A percentile compares a stretch with the other conserved stretches of the same genome.
Conservation (phyloP, 2,329 filamentous ascomycete genomes). For the Calonectria multiphialidica region DNA sequence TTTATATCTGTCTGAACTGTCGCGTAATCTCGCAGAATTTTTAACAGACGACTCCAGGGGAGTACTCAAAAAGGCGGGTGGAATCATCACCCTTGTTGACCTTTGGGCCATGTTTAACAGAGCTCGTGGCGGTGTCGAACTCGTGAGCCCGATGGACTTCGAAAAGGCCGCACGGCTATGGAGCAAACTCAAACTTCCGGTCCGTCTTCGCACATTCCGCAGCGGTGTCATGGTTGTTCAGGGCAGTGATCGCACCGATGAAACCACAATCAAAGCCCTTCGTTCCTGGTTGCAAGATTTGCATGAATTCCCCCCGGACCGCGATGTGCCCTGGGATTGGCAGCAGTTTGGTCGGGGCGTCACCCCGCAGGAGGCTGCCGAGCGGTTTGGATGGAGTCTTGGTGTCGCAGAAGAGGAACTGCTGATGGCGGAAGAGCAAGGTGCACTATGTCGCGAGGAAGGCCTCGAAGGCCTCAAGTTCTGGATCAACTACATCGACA, state of each 20-base stretch:
- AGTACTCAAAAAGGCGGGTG: conserved; percentile 82
- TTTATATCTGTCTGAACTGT: conserved; percentile 89
- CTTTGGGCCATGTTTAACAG: conserved; percentile 97
- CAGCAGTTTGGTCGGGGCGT: conserved; percentile 83
- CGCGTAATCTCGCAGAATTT: conserved; percentile 88
- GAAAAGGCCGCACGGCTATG: conserved; percentile 90
- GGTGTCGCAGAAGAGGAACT: conserved; percentile 96
- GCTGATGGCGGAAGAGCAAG: conserved; percentile 95
- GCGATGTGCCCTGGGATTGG: conserved; percentile 82
- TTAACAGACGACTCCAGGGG: conserved; percentile 87
- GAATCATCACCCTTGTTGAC: conserved; percentile 90
- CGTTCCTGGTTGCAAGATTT: conserved; percentile 82
- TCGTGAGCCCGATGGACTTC: conserved; percentile 92
- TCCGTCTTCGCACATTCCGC: conserved; percentile 89
- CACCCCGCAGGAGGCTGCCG: conserved; percentile 89
- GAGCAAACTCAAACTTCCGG: conserved; percentile 87
- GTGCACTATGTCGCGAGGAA: conserved; percentile 89
- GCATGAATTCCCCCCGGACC: conserved; percentile 73
- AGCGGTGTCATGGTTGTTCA: conserved; percentile 96
- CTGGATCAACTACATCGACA: conserved; percentile 84
- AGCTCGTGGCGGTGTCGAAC: conserved; percentile 90
- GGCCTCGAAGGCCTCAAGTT: conserved; percentile 91
- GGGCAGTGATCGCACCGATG: conserved; percentile 87
- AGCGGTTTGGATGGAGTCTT: conserved; percentile 95
- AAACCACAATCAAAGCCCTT: conserved; percentile 85